Evolutionary conservation across 352 stramenopile genomes (phyloP).

Genomic region (Pythium oligandrum): DNA sequence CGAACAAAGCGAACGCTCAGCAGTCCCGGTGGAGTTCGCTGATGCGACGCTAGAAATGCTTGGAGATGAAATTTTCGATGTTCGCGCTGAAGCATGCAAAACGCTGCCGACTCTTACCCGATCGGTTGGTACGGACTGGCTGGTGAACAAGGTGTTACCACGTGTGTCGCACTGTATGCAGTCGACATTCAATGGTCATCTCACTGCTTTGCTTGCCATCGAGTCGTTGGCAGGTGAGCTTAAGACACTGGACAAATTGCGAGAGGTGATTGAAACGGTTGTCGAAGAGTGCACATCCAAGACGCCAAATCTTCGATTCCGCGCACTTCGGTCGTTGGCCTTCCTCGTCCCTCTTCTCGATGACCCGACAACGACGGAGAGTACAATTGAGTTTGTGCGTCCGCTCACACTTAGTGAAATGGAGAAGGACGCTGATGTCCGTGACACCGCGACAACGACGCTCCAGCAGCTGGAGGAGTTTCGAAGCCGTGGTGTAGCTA

Average conservation of each 20-base stretch:
- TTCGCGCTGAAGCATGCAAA: constrained; percentile 55
- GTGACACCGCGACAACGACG: constrained; percentile 61
- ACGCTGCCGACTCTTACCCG: constrained; percentile 61
- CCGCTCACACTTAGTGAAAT: constrained; percentile 48
- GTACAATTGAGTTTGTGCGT: constrained; percentile 72
- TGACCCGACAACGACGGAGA: constrained; percentile 56
- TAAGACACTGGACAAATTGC: constrained; percentile 64
- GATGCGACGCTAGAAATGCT: constrained; percentile 67
- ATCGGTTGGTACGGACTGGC: constrained; percentile 74
- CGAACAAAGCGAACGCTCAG: constrained; percentile 50
- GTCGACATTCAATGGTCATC: constrained; percentile 64
- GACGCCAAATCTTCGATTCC: constrained; percentile 80
- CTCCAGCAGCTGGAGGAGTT: constrained; percentile 41
- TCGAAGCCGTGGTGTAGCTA: too few species aligned
- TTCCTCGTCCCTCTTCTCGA: constrained; percentile 66
- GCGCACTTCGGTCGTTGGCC: constrained; percentile 61
- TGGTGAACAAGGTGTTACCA: constrained; percentile 62
- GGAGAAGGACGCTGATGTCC: constrained; percentile 71
- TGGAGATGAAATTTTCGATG: constrained; percentile 63
- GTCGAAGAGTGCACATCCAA: constrained; percentile 74
- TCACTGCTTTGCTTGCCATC: constrained; percentile 67
- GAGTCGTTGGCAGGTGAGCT: constrained; percentile 60
- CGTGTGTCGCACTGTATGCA: constrained; percentile 57
- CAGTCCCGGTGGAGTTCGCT: constrained; percentile 62
- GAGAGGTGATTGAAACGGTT: constrained; percentile 56